These are phyloP conservation scores for Phytopythium delawarense DNA, from an alignment of 352 stramenopile species.

Conservation along the genomic window DNA sequence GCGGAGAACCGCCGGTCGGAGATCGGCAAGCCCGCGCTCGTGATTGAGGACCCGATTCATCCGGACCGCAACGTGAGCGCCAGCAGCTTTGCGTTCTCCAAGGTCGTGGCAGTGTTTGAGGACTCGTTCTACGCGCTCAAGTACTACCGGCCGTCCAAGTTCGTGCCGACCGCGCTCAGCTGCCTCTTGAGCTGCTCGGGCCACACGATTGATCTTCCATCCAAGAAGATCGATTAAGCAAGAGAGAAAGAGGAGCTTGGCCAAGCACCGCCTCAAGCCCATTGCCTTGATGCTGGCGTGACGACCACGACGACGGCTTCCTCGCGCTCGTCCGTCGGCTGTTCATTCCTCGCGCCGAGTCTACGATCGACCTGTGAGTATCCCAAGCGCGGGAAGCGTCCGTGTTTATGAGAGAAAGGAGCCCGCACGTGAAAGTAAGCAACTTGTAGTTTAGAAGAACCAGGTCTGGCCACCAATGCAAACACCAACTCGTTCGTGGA, in stretches of 20 bases:
- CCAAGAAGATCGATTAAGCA: neutral
- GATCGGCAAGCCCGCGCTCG: constrained; percentile 61
- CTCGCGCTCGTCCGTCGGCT: neutral
- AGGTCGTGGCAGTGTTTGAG: constrained; percentile 81
- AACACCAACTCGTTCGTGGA: neutral
- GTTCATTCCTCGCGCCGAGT: neutral
- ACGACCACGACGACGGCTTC: neutral
- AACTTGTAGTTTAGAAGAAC: constrained; percentile 11
- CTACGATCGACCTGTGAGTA: constrained; percentile 1
- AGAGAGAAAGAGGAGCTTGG: neutral
- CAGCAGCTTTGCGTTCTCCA: constrained; percentile 84
- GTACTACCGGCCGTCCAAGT: constrained; percentile 77
- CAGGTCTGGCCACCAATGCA: neutral
- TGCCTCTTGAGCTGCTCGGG: constrained; percentile 68
- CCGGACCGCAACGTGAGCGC: constrained; percentile 83
- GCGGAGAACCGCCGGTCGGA: constrained; percentile 44
- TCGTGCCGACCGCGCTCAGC: constrained; percentile 72
- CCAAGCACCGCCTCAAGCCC: neutral
- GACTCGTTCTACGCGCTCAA: constrained; percentile 84
- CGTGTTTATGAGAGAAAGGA: constrained; percentile 4
- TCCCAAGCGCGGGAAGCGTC: neutral
- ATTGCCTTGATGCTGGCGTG: neutral
- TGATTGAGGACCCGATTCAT: constrained; percentile 89
- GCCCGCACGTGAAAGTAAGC: constrained; percentile 6
- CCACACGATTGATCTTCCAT: constrained; percentile 24